Evolutionary conservation across 768 basidiomycete species (phyloP), one percentile per base, ranked within the genome.

Genomic region (Serpula lacrymans): DNA sequence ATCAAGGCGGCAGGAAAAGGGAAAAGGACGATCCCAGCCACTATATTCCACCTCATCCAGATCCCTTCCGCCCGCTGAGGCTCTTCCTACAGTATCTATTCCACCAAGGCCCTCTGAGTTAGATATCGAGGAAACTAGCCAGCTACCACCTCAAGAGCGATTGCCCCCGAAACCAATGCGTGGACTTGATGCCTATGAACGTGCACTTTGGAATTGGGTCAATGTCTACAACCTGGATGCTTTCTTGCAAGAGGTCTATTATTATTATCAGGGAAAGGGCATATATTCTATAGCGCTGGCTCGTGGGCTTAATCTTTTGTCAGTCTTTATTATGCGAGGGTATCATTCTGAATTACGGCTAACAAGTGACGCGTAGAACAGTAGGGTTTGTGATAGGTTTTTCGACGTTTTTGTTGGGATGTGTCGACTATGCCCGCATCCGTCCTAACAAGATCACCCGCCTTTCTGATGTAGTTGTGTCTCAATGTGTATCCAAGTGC

Each of bases 301-400:
- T 7, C 75, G 88, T 32, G 85, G 89, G 14, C 74, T 99, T n/a
- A 97, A 99, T 61, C 78, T 99, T 51, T 68, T 98, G 96, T 97
- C 53, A 59, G 92, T 80, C 25, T 47, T 48, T 33, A 46, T 46
- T 41, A 43, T 47, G 37, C n/a, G 49, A 29, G 53, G n/a, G 18
- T 49, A 36, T 44, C 12, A 3, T 47, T 12, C 39, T 25, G 34
- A 13, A 20, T 24, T 17, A 26, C 42, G 22, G 41, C 59, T 58
- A 46, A 65, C 58, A 23, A 42, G 47, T 55, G 43, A 48, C 51
- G 51, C 39, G 25, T 62, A 99, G 96, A 50, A 99, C 95, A 48
- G 83, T 96, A 17, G 94, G 93, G 33, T 99, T 98, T 64, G 95
- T 98, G 37, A 97, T 98, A 52, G 79, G 77, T n/a, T 99, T 99